These are phyloP conservation scores for Retiboletus flavoniger DNA, from an alignment of 1,284 basidiomycete genomes.

Conservation along the genomic window DNA sequence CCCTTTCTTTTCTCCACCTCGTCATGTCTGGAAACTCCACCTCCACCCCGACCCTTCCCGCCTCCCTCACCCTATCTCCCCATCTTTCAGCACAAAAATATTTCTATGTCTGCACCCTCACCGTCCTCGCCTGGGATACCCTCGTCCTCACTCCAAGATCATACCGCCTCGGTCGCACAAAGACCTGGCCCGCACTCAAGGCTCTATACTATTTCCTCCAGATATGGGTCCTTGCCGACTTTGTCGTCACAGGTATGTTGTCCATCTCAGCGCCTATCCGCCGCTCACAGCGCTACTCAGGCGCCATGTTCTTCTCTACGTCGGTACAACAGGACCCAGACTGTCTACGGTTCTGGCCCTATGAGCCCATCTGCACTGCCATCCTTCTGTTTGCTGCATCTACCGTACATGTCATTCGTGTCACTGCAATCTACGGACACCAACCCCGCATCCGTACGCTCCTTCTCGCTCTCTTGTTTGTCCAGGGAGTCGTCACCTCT, in stretches of 20 bases:
- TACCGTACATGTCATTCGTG: conserved; percentile 29
- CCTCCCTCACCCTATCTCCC: conserved; percentile 65
- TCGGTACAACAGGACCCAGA: conserved; percentile 51
- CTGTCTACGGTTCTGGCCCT: conserved; percentile 72
- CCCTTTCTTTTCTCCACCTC: neutral
- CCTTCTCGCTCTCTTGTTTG: conserved; percentile 58
- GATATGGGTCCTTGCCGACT: conserved; percentile 73
- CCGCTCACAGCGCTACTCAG: conserved; percentile 36
- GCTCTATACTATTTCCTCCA: conserved; percentile 70
- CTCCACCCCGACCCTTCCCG: conserved; percentile 40
- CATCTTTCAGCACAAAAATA: conserved; percentile 82
- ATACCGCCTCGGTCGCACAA: conserved; percentile 65
- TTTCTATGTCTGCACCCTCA: conserved; percentile 81
- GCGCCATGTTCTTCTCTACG: conserved; percentile 79
- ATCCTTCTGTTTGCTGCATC: conserved; percentile 70
- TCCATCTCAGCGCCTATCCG: conserved; percentile 5
- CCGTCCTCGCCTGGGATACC: conserved; percentile 82
- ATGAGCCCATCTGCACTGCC: conserved; percentile 80
- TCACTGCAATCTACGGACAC: conserved; percentile 65
- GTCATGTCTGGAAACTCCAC: conserved; percentile 15
- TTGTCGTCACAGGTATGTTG: conserved; percentile 64
- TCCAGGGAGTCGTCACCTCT: conserved; percentile 67
- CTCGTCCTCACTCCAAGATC: conserved; percentile 76
- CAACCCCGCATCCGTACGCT: conserved; percentile 50
- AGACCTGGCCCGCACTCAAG: conserved; percentile 75